These are phyloP conservation scores for Alternaria triticina DNA, from an alignment of 2,329 filamentous ascomycete species.

Conservation along the genomic window DNA sequence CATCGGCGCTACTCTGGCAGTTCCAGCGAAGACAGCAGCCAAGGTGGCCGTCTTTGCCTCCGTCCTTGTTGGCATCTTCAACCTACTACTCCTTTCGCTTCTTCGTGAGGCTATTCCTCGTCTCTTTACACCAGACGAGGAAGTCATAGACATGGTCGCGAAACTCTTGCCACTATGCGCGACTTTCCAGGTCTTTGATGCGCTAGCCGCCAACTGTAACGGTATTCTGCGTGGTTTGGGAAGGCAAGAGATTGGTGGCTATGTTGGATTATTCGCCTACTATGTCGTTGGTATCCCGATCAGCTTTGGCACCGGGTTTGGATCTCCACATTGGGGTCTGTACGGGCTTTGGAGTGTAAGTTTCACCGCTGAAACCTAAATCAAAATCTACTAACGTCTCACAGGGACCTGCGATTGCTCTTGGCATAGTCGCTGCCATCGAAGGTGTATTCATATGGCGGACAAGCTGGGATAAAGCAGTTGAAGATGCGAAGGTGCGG, in stretches of 20 bases:
- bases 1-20: constrained; percentile 83
- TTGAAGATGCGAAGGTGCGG: constrained; percentile 64
- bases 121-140: constrained; percentile 73
- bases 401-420: constrained; percentile 64
- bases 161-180: constrained; percentile 79
- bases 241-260: constrained; percentile 86
- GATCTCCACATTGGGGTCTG: constrained; percentile 75
- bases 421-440: constrained; percentile 64
- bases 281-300: constrained; percentile 87
- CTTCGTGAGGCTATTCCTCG: constrained; percentile 76
- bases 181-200: constrained; percentile 89
- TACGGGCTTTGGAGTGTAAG: constrained; percentile 74
- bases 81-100: constrained; percentile 71
- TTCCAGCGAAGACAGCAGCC: constrained; percentile 80
- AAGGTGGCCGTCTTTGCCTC: constrained; percentile 75
- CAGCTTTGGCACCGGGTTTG: constrained; percentile 79
- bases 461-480: constrained; percentile 64
- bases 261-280: constrained; percentile 84
- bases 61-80: constrained; percentile 76
- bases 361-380: background rate
- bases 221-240: constrained; percentile 87
- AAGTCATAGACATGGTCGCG: constrained; percentile 71
- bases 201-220: constrained; percentile 78
- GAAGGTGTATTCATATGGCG: constrained; percentile 64
- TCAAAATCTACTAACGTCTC: constrained; percentile 9